Percentiles rank a stretch among this genome's conserved stretches.
phyloP scores from a whole-genome alignment of 2,329 filamentous ascomycete species.

The Trichoderma aggressivum region DNA sequence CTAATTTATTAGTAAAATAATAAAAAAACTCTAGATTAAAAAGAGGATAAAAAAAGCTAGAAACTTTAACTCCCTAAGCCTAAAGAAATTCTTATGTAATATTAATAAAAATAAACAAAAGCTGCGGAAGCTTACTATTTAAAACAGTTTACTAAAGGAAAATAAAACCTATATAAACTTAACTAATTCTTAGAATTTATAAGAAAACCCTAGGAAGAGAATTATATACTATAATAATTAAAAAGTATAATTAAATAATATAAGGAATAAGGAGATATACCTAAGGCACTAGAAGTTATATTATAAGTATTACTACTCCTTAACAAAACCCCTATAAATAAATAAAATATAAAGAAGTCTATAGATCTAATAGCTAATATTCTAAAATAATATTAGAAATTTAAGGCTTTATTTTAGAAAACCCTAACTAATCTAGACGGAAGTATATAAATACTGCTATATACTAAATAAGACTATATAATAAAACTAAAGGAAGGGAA shows the following conservation, averaged over 20 bases:
- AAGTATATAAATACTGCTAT: background rate
- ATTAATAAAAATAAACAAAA: background rate
- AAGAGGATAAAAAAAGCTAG: background rate
- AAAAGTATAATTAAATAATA: no score
- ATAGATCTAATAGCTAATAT: no score
- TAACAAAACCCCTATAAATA: no score
- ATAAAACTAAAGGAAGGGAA: background rate
- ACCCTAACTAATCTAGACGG: background rate
- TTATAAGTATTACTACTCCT: no score
- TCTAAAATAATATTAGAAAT: background rate
- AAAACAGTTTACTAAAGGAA: background rate
- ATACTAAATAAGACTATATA: background rate
- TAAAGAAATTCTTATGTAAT: background rate
- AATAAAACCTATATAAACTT: background rate
- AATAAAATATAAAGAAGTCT: no score
- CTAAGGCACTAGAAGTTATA: no score
- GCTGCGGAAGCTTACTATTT: background rate
- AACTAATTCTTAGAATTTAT: background rate
- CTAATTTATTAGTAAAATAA: background rate
- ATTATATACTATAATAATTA: no score
- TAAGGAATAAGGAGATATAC: no score
- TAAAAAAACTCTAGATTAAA: background rate
- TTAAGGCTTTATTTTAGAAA: background rate
- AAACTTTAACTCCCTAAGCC: background rate
- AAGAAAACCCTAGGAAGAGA: background rate